Base-by-base conservation (phyloP, 192 early-diverging fungal species). In the Coemansia sp. region DNA sequence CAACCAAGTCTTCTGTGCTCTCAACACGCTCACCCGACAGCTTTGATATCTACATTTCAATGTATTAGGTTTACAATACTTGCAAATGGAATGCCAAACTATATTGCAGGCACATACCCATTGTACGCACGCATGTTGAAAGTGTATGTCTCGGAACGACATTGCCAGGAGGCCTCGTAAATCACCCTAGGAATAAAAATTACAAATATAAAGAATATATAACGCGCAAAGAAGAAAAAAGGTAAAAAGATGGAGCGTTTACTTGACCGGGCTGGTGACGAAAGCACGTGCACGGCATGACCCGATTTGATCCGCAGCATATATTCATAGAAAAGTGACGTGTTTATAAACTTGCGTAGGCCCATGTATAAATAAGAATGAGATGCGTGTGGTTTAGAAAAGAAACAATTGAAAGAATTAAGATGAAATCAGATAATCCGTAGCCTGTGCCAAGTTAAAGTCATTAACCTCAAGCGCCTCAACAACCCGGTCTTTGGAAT, bases 381-480 rank as follows among this genome's bases (percentile, higher is more conserved):
- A 32, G 29, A 51, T 55, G 25, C 4, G 27, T 29, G 14, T 29
- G 53, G 10, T 29, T 29, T 32, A 43, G 15, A 55, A 54, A 59
- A 57, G 5, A 14, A 61, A 27, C 27, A 23, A 59, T 37, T 24
- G 48, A 66, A 55, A 14, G 22, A 45, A 21, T 57, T 21, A 78
- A 22, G 57, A 79, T 4, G 75, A 83, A n/a, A 83, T 49, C 10
- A 83, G 58, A 25, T 83, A 83, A 22, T 83, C 82, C 0, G 73
- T 79, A 2, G 82, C 82, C 53, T 78, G 82, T 10, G 72, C 68
- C 55, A 83, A 41, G 35, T 83, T 78, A 59, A 79, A 83, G 59
- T 83, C 82, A 25, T 83, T 83, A 43, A 83, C 82, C 48, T 83
- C 82, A 23, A 83, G 70, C 1, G 82, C 82, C 64, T 83, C 82